Base-by-base conservation (phyloP, 805 yeast species). In the Wickerhamiella kazuoi region DNA sequence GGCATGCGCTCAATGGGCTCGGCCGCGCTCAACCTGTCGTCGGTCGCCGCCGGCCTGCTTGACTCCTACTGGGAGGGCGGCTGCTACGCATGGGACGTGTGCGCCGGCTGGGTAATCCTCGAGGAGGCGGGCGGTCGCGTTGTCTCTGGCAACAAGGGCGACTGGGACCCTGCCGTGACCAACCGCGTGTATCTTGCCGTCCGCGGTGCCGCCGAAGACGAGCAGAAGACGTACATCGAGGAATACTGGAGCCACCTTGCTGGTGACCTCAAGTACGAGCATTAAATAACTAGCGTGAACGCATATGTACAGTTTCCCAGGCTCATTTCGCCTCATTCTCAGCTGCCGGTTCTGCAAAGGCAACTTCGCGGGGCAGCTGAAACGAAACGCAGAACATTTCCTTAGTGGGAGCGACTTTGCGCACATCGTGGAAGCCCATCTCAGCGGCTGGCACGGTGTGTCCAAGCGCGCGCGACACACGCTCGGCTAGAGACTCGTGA, bases 381-480 rank as follows among this genome's bases (percentile, higher is more conserved):
- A 86, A 86, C 5, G 84, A 65, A 3, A 83, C 79, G 59, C 96
- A 83, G 55, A 72, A 86, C 98, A 90, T 90, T 26, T 87, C 87
- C 54, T 90, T 90, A 4, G 96, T 82, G 3, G 98, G 98, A 1
- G 98, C 87, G 6, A 90, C 98, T 55, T 76, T 77, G 54, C 99
- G 73, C 8, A 90, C 98, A 46, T 78, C 62, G 52, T 87, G 97
- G 59, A 87, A 79, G 0, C 59, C 52, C 30, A 79, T 58, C 0
- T 61, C 54, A 3, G 64, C 65, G 13, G 72, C 61, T 0, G 63
- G 46, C 7, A 72, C 59, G 0, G 69, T 62, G 49, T 52, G 66
- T 2, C 65, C 63, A 29, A 78, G 55, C 15, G 67, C 56, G 3
- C 62, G 48, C 47, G 68, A 59, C 3, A 72, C 67, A 39, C 73